These are phyloP conservation scores for Eucalyptus caleyi DNA, from an alignment of 345 rosid genomes.

Conservation along the genomic window DNA sequence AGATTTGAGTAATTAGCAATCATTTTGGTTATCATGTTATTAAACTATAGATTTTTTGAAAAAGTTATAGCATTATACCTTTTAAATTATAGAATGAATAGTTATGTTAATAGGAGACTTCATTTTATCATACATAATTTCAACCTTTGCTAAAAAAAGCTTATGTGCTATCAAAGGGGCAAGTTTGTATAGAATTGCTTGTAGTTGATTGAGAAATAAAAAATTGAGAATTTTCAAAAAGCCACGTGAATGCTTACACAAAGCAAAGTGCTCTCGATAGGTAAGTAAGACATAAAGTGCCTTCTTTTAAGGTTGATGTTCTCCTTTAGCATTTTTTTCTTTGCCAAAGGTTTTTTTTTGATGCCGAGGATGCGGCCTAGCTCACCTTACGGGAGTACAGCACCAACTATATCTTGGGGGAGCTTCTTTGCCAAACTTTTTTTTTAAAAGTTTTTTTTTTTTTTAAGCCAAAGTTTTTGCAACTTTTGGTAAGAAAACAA, in stretches of 20 bases:
- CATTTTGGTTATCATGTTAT: not conserved
- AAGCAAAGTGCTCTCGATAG: not conserved
- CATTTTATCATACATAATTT: not conserved
- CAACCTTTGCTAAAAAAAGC: not conserved
- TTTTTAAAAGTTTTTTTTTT: too few relatives aligned
- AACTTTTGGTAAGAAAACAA: not conserved
- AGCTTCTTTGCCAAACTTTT: too few relatives aligned
- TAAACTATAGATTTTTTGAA: not conserved
- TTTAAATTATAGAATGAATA: not conserved
- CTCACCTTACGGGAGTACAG: fast-evolving
- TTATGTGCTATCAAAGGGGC: not conserved
- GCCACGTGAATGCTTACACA: not conserved
- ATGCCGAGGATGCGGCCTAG: too few relatives aligned
- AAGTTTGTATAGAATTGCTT: not conserved
- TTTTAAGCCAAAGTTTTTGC: not conserved
- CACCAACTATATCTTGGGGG: too few relatives aligned
- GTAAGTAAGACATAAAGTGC: not conserved
- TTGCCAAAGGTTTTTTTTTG: not conserved
- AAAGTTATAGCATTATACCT: not conserved
- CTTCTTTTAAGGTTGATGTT: not conserved
- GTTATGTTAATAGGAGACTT: not conserved
- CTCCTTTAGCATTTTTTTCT: not conserved
- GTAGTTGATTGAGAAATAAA: not conserved
- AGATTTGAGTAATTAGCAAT: not conserved
- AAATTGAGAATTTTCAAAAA: not conserved